Conservation (phyloP, 495 filamentous ascomycete genomes). For the Xylaria bambusicola region DNA sequence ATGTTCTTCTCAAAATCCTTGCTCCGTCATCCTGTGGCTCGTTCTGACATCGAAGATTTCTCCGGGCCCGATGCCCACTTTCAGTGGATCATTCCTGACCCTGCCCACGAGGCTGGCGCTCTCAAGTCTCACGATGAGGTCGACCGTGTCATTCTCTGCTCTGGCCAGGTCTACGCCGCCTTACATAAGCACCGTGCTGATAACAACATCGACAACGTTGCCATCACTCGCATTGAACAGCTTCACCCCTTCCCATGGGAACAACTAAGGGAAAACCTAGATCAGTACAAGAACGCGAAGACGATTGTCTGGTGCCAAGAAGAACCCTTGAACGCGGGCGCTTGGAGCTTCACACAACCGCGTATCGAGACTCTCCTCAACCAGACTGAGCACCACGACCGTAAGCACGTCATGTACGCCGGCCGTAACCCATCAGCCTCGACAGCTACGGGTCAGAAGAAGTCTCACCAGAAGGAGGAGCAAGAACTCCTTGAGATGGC, state of each 20-base stretch:
- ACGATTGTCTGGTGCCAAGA: conserved; percentile 96
- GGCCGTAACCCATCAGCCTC: conserved; percentile 86
- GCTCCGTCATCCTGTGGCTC: conserved; percentile 86
- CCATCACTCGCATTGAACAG: conserved; percentile 95
- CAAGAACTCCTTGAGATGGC: conserved; percentile 81
- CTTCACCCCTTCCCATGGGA: conserved; percentile 99
- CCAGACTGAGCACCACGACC: conserved; percentile 83
- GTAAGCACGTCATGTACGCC: conserved; percentile 95
- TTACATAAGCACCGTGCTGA: conserved; percentile 87
- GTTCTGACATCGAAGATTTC: conserved; percentile 87
- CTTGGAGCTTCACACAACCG: conserved; percentile 93
- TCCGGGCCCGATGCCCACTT: conserved; percentile 82
- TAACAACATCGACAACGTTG: conserved; percentile 81
- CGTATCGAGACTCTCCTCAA: conserved; percentile 95
- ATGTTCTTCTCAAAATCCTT: conserved; percentile 97
- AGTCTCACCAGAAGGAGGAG: conserved; percentile 89
- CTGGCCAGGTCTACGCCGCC: conserved; percentile 90
- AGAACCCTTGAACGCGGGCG: conserved; percentile 94
- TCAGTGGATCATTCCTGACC: conserved; percentile 91
- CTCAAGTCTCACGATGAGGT: conserved; percentile 85
- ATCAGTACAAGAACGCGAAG: conserved; percentile 94
- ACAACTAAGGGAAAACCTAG: conserved; percentile 91
- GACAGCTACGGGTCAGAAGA: conserved; percentile 92
- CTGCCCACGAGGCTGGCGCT: conserved; percentile 68
- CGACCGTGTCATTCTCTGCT: conserved; percentile 90